Percentiles rank a stretch among this genome's conserved stretches.
Evolutionary conservation across 2,329 filamentous ascomycete species (phyloP).

Genomic region (Fusarium duplospermum): DNA sequence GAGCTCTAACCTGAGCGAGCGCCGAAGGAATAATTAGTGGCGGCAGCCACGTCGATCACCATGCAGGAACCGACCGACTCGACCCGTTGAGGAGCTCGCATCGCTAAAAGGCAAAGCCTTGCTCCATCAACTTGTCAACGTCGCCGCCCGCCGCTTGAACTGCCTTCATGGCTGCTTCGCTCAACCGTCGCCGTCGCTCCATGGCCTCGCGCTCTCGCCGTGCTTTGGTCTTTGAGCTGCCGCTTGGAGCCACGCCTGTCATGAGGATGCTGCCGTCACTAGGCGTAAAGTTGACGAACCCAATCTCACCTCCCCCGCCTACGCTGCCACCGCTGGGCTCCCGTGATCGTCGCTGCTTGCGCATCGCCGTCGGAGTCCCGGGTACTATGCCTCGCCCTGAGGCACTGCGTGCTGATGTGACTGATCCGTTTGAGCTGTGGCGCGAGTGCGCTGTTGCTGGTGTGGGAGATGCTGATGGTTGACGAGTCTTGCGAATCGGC

Average conservation of each 20-base stretch:
- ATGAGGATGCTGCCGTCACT: constrained; percentile 82
- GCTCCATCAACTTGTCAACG: constrained; percentile 63
- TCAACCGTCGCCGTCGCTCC: constrained; percentile 77
- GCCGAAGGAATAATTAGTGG: not conserved
- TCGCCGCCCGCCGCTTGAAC: constrained; percentile 79
- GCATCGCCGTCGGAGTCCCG: constrained; percentile 54
- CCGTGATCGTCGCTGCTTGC: constrained; percentile 54
- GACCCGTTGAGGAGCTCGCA: constrained; percentile 1
- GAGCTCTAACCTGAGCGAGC: not conserved
- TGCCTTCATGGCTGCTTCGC: constrained; percentile 75
- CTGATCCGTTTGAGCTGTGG: constrained; percentile 54
- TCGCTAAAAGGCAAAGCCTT: constrained; percentile 58
- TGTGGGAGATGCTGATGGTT: constrained; percentile 55
- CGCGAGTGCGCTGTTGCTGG: constrained; percentile 51
- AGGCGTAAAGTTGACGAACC: constrained; percentile 93
- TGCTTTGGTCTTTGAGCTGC: constrained; percentile 94
- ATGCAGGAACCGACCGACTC: constrained; percentile 15
- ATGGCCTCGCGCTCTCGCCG: constrained; percentile 86
- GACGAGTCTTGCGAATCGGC: constrained; percentile 57
- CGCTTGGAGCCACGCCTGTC: constrained; percentile 90
- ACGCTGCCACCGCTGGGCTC: constrained; percentile 48
- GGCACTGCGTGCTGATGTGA: constrained; percentile 50
- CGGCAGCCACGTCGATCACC: constrained; percentile 18
- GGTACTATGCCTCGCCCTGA: constrained; percentile 52
- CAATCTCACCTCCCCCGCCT: constrained; percentile 52